Evolutionary conservation across 2,329 filamentous ascomycete species (phyloP).

Genomic region (Emmonsiellopsis sp.): DNA sequence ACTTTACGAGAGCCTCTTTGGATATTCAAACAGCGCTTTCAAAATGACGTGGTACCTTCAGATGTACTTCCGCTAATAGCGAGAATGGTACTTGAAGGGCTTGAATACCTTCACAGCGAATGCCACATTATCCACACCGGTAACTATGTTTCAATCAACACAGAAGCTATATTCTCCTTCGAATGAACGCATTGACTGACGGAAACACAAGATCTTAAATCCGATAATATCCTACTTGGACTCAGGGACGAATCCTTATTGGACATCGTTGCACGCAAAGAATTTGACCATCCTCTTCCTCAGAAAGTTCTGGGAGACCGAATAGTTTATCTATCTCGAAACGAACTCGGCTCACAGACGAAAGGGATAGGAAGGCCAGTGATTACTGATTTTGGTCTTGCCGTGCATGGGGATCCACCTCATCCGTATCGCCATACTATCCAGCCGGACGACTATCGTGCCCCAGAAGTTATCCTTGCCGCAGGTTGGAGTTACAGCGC

Average conservation of each 20-base stretch:
- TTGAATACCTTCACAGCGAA: constrained; percentile 37
- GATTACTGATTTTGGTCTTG: constrained; percentile 26
- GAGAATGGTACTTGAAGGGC: constrained; percentile 27
- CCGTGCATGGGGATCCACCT: constrained; percentile 17
- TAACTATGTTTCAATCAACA: constrained; percentile 9
- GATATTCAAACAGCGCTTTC: constrained; percentile 19
- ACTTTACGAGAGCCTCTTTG: constrained; percentile 30
- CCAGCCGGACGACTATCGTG: constrained; percentile 30
- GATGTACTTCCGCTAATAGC: constrained; percentile 25
- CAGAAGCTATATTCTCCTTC: background rate
- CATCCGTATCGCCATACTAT: constrained; percentile 32
- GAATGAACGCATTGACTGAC: constrained; percentile 4
- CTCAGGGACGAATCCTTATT: constrained; percentile 20
- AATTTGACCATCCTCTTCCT: constrained; percentile 20
- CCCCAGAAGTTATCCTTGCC: constrained; percentile 27
- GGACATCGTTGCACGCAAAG: constrained; percentile 17
- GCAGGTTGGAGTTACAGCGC: constrained; percentile 26
- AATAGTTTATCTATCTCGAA: constrained; percentile 24
- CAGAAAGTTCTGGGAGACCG: constrained; percentile 20
- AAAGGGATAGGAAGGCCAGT: constrained; percentile 17
- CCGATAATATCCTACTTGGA: constrained; percentile 33
- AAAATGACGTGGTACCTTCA: constrained; percentile 18
- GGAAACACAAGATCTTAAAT: constrained; percentile 29
- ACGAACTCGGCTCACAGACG: constrained; percentile 17
- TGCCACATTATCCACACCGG: constrained; percentile 37